A percentile compares a stretch with the other conserved stretches of the same genome.
These are phyloP conservation scores for Sonneratia alba DNA, from an alignment of 345 rosid species.

Conservation along the genomic window DNA sequence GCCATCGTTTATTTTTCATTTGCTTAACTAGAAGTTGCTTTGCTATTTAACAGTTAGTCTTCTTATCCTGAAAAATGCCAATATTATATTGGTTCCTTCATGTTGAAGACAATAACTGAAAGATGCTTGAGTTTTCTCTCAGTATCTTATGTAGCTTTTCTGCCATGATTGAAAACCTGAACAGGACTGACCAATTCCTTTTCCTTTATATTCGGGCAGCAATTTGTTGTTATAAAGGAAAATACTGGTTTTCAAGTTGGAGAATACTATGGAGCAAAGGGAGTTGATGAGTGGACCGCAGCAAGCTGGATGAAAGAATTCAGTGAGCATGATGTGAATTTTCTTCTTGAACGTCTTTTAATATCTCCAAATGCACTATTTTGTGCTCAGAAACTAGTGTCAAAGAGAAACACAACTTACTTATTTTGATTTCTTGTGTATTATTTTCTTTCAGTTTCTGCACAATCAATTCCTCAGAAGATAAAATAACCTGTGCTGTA, in stretches of 20 bases:
- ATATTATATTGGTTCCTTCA: background rate
- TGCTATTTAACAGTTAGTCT: background rate
- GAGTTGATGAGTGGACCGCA: slow-evolving; percentile 59
- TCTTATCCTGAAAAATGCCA: background rate
- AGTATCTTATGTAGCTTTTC: background rate
- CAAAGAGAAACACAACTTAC: background rate
- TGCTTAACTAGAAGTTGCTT: background rate
- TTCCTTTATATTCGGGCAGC: slow-evolving; percentile 36
- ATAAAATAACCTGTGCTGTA: background rate
- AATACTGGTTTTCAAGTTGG: slow-evolving; percentile 41
- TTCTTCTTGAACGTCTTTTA: background rate
- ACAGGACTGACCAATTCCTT: background rate
- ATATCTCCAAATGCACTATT: background rate
- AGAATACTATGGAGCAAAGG: slow-evolving; percentile 68
- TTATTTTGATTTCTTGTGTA: background rate
- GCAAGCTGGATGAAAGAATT: slow-evolving; percentile 61
- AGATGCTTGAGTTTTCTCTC: background rate
- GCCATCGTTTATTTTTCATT: background rate
- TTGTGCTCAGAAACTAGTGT: background rate
- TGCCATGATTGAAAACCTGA: background rate
- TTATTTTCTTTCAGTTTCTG: background rate
- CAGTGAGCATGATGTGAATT: slow-evolving; percentile 51
- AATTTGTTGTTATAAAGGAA: slow-evolving; percentile 44
- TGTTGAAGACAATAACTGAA: background rate
- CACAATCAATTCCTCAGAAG: background rate